Evolutionary conservation across 108 stramenopile genomes (phyloP).

Genomic region (Nitzschia putrida): DNA sequence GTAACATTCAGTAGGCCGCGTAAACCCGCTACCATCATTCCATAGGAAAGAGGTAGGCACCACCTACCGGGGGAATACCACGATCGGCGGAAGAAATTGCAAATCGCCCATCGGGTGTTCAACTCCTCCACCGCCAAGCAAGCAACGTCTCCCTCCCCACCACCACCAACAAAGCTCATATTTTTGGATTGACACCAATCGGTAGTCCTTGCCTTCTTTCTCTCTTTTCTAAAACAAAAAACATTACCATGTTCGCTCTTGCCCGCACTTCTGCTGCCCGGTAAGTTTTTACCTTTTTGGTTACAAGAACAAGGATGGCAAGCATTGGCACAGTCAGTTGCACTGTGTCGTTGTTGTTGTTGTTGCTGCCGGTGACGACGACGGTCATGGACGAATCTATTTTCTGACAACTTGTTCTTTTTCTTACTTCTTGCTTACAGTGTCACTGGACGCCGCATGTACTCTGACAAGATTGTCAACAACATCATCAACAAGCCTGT

Average conservation of each 20-base stretch:
- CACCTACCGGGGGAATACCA: no score
- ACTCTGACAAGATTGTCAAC: slow-evolving; percentile 16
- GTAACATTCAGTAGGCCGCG: no score
- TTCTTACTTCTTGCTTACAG: not conserved
- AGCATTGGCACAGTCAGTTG: not conserved
- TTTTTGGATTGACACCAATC: no score
- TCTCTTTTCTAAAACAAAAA: not conserved
- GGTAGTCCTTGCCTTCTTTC: slow-evolving; percentile 4
- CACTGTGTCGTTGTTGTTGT: no score
- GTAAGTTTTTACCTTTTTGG: not conserved
- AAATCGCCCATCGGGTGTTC: no score
- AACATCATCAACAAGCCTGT: slow-evolving; percentile 33
- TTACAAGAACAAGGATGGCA: not conserved
- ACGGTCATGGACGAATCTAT: not conserved
- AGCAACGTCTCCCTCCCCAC: no score
- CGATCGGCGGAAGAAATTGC: no score
- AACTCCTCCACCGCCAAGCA: no score
- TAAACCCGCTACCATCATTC: no score
- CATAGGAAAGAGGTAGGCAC: no score
- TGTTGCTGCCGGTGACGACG: no score
- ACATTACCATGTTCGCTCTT: slow-evolving; percentile 28
- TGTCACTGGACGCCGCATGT: slow-evolving; percentile 17
- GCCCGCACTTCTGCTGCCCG: slow-evolving; percentile 20
- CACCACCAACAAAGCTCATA: no score
- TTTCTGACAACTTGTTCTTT: not conserved